Conservation (phyloP, 1,284 basidiomycete genomes). For the Sporisorium scitamineum region DNA sequence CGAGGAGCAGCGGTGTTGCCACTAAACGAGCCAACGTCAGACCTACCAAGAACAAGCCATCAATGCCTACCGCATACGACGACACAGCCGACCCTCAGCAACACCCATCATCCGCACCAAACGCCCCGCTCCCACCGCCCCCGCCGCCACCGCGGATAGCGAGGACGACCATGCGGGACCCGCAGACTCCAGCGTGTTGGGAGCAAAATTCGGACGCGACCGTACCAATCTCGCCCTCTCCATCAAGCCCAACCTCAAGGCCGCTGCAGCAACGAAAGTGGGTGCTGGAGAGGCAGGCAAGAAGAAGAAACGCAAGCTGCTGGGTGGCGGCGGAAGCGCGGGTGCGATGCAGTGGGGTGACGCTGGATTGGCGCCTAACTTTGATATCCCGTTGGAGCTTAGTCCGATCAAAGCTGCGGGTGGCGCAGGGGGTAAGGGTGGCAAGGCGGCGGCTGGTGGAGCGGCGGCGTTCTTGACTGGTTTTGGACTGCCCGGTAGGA, state of each 20-base stretch:
- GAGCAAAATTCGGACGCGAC: conserved; percentile 36
- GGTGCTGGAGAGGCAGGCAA: conserved; percentile 13
- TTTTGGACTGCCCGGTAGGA: conserved; percentile 27
- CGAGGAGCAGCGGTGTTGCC: conserved; percentile 9
- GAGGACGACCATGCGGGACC: conserved; percentile 19
- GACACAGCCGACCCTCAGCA: conserved; percentile 47
- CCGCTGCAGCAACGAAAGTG: neutral
- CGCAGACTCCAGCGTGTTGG: conserved; percentile 26
- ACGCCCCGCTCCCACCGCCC: too few relatives aligned
- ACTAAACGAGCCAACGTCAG: neutral
- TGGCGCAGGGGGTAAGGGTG: neutral
- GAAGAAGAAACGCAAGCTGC: conserved; percentile 51
- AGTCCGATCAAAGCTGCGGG: conserved; percentile 48
- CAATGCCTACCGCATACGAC: conserved; percentile 37
- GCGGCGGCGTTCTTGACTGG: conserved; percentile 26
- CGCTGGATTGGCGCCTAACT: conserved; percentile 42
- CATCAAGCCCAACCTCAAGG: conserved; percentile 2
- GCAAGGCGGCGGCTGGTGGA: neutral
- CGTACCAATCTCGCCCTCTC: conserved; percentile 27
- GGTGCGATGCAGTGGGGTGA: conserved; percentile 43
- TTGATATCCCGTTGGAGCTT: conserved; percentile 45
- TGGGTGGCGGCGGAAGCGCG: conserved; percentile 14
- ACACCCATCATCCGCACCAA: conserved; percentile 47
- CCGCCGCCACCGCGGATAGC: neutral
- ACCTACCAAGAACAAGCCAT: conserved; percentile 15